Evolutionary conservation across 2,329 filamentous ascomycete species (phyloP).

Genomic region (Grosmannia penicillata): DNA sequence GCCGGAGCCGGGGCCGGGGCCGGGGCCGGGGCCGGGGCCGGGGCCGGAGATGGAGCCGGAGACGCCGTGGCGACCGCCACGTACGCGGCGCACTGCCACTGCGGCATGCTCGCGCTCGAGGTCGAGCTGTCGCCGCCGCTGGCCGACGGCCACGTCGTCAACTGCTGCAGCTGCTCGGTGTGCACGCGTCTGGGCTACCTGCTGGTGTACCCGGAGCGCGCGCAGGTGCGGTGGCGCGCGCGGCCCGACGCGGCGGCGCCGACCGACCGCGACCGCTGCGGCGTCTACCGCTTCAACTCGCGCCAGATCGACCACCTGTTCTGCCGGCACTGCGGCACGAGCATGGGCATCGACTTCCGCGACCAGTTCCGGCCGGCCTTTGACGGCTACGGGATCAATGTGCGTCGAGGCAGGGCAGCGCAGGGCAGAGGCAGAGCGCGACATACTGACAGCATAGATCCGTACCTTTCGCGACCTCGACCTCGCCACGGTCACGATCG

Average conservation of each 20-base stretch:
- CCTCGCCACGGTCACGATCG: constrained; percentile 21
- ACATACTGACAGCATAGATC: not conserved
- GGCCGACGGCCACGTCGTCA: constrained; percentile 23
- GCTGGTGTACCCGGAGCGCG: constrained; percentile 27
- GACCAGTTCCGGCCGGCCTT: constrained; percentile 12
- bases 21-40: not conserved
- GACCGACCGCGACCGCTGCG: constrained; percentile 18
- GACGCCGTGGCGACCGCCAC: constrained; percentile 12
- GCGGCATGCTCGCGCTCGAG: constrained; percentile 32
- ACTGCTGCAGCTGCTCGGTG: constrained; percentile 39
- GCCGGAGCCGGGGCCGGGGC: too few species aligned
- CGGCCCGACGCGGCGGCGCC: constrained; percentile 20
- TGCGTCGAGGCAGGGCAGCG: constrained; percentile 20
- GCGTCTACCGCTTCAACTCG: constrained; percentile 29
- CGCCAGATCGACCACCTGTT: constrained; percentile 33
- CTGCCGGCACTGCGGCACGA: constrained; percentile 30
- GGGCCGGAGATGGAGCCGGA: too few species aligned
- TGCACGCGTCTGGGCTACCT: constrained; percentile 36
- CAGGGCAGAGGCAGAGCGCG: constrained; percentile 2
- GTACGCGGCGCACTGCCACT: constrained; percentile 37
- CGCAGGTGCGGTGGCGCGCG: constrained; percentile 22
- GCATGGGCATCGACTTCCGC: constrained; percentile 31
- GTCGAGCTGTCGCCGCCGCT: constrained; percentile 33
- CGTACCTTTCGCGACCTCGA: constrained; percentile 26
- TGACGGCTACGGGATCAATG: constrained; percentile 27